Percentiles rank a stretch among this genome's conserved stretches.
Conservation (phyloP, 805 yeast species). For the Kurtzmaniella cleridarum region DNA sequence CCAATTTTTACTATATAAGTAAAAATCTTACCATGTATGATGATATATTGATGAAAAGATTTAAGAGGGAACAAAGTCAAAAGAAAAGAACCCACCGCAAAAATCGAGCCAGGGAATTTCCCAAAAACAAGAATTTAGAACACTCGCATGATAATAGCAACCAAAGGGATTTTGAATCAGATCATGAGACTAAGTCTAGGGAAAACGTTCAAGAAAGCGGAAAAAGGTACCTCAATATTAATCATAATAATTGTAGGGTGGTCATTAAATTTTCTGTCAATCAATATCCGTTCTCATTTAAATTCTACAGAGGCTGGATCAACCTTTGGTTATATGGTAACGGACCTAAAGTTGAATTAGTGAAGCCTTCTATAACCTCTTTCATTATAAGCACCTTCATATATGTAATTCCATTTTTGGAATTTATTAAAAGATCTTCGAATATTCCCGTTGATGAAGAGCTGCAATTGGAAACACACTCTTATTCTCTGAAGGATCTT, state of each 20-base stretch:
- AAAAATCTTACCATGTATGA: slow-evolving; percentile 57
- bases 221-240: slow-evolving; percentile 40
- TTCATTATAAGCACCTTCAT: too few relatives aligned
- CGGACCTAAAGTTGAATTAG: slow-evolving; percentile 3
- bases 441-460: too few relatives aligned
- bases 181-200: slow-evolving; percentile 6
- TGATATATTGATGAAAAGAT: slow-evolving; percentile 34
- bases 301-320: slow-evolving; percentile 29
- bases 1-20: slow-evolving; percentile 41
- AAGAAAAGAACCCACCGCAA: slow-evolving; percentile 7
- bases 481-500: too few relatives aligned
- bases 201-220: slow-evolving; percentile 18
- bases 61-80: slow-evolving; percentile 26
- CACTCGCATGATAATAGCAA: not conserved
- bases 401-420: too few relatives aligned
- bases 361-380: too few relatives aligned
- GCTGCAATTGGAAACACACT: too few relatives aligned
- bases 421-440: too few relatives aligned
- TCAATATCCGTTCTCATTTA: slow-evolving; percentile 34
- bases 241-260: slow-evolving; percentile 24
- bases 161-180: not conserved
- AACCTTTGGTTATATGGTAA: slow-evolving; percentile 26
- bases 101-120: slow-evolving; percentile 5
- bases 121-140: not conserved
- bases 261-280: slow-evolving; percentile 28